phyloP scores from a whole-genome alignment of 768 basidiomycete species.

The Mycena epipterygia region DNA sequence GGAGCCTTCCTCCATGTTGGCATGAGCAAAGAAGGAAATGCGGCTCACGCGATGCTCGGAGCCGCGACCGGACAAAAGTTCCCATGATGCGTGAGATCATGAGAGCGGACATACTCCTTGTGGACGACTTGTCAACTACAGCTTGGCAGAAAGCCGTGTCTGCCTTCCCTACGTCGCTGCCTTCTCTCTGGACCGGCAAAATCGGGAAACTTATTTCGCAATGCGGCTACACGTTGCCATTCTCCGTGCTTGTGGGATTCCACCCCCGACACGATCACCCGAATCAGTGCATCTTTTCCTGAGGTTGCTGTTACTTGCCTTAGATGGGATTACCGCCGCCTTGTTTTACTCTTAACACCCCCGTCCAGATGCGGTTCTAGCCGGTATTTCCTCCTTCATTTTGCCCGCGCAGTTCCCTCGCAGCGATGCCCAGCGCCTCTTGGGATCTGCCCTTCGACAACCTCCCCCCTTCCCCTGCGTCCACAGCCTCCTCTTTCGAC shows the following conservation, averaged over 20 bases:
- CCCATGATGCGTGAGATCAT: not conserved
- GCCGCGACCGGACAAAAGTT: not conserved
- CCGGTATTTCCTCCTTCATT: conserved; percentile 3
- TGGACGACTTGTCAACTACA: not conserved
- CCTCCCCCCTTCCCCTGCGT: conserved; percentile 33
- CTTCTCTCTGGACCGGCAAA: not conserved
- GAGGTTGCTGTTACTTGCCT: conserved; percentile 26
- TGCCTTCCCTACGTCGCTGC: too few species aligned
- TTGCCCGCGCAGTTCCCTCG: not conserved
- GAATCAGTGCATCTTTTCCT: conserved; percentile 23
- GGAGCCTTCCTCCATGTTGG: conserved; percentile 82
- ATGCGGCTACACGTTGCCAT: conserved; percentile 13
- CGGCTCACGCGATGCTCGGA: conserved; percentile 17
- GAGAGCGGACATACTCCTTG: not conserved
- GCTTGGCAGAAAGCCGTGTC: too few species aligned
- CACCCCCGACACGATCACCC: conserved; percentile 12
- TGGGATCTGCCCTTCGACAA: conserved; percentile 7
- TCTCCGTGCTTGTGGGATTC: not conserved
- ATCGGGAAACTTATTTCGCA: conserved; percentile 2
- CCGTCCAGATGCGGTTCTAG: conserved; percentile 5
- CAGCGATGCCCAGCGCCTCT: conserved; percentile 6
- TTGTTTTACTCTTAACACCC: conserved; percentile 17
- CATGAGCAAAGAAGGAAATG: conserved; percentile 20
- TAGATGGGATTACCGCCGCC: conserved; percentile 17
- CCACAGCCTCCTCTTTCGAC: conserved; percentile 65